Percentiles rank a stretch among this genome's conserved stretches.
These are phyloP conservation scores for Aphanomyces invadans DNA, from an alignment of 352 stramenopile species.

Conservation along the genomic window DNA sequence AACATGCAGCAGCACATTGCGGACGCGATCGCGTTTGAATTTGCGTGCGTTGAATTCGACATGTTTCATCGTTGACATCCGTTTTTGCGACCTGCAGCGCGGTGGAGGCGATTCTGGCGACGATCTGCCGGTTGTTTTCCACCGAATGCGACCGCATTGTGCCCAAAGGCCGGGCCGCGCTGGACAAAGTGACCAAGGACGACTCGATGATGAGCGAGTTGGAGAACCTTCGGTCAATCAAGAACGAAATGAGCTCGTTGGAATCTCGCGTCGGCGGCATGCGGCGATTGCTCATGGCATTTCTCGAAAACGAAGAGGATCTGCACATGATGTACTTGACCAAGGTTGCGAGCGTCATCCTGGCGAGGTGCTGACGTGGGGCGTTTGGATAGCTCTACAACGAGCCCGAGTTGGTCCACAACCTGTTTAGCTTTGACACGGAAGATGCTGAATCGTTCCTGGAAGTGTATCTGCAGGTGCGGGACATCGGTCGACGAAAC, in stretches of 20 bases:
- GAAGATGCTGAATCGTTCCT: constrained; percentile 36
- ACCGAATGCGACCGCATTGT: constrained; percentile 30
- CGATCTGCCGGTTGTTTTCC: constrained; percentile 23
- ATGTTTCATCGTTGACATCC: not conserved
- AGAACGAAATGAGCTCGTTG: constrained; percentile 35
- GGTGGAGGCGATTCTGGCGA: constrained; percentile 21
- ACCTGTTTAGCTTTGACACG: constrained; percentile 33
- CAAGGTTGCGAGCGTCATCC: no score
- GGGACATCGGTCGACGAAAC: not conserved
- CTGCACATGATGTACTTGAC: constrained; percentile 35
- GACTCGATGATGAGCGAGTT: constrained; percentile 32
- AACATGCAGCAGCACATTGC: constrained; percentile 35
- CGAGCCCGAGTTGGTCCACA: constrained; percentile 27
- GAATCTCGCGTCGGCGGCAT: constrained; percentile 34
- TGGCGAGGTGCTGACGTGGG: constrained; percentile 1
- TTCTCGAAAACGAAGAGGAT: constrained; percentile 27
- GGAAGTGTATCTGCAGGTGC: constrained; percentile 33
- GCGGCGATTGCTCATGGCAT: constrained; percentile 31
- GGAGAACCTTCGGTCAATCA: constrained; percentile 34
- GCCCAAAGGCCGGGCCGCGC: constrained; percentile 21
- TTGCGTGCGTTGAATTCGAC: constrained; percentile 26
- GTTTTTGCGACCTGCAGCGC: no score
- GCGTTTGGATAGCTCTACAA: constrained; percentile 22
- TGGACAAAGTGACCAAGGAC: constrained; percentile 30
- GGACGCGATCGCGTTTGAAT: constrained; percentile 30